Conservation (phyloP, 257 asterid species). For the Penstemon barbatus region DNA sequence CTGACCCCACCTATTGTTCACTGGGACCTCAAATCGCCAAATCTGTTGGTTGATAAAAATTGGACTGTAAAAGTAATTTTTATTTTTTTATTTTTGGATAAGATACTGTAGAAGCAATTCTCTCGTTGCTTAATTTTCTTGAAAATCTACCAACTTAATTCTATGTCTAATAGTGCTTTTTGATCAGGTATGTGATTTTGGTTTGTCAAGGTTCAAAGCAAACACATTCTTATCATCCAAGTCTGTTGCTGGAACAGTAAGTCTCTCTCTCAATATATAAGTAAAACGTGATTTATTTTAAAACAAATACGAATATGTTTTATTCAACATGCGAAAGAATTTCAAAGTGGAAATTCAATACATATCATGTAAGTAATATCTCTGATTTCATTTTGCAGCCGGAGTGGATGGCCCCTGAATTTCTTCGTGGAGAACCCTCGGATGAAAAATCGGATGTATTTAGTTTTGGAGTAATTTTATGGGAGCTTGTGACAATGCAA, state of each 20-base stretch:
- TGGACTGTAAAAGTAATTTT: constrained; percentile 78
- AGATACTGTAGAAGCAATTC: constrained; percentile 50
- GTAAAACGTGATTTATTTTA: too few relatives aligned
- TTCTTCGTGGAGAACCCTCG: constrained; percentile 97
- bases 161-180: constrained; percentile 16
- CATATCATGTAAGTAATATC: constrained; percentile 30
- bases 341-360: background rate
- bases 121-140: background rate
- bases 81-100: too few relatives aligned
- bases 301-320: background rate
- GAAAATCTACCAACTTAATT: background rate
- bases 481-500: constrained; percentile 95
- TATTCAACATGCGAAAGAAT: constrained; percentile 12
- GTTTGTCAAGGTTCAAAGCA: constrained; percentile 89
- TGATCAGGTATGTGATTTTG: constrained; percentile 86
- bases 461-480: constrained; percentile 88
- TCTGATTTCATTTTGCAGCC: constrained; percentile 67
- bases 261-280: constrained; percentile 26
- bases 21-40: constrained; percentile 93
- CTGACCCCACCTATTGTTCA: constrained; percentile 84
- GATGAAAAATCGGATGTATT: constrained; percentile 91
- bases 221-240: constrained; percentile 88
- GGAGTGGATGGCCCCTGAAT: constrained; percentile 99
- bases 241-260: constrained; percentile 96
- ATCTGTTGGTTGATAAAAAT: constrained; percentile 85